A percentile compares a stretch with the other conserved stretches of the same genome.
phyloP scores from a whole-genome alignment of 2,329 filamentous ascomycete species.

The Apiospora marii region DNA sequence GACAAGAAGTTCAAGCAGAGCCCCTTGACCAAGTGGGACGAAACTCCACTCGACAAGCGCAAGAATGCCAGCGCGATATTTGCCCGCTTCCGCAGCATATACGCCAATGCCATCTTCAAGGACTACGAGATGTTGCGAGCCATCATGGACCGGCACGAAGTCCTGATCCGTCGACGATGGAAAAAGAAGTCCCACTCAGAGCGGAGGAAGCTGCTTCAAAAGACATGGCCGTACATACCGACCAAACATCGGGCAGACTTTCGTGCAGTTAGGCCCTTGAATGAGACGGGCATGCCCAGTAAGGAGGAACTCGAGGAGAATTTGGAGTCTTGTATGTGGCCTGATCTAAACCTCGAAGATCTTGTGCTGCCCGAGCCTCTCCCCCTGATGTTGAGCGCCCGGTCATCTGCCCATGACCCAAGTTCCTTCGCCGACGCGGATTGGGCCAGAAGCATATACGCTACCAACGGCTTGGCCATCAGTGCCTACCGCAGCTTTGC shows the following conservation, averaged over 20 bases:
- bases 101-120: slow-evolving; percentile 9
- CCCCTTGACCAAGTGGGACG: neutral
- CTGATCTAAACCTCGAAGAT: neutral
- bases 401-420: neutral
- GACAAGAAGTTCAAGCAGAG: neutral
- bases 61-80: neutral
- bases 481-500: neutral
- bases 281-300: neutral
- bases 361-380: neutral
- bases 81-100: neutral
- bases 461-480: neutral
- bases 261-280: neutral
- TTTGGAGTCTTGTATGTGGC: neutral
- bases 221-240: neutral
- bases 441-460: neutral
- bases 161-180: neutral
- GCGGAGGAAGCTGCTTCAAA: neutral
- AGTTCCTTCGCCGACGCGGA: neutral
- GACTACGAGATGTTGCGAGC: neutral
- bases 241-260: neutral
- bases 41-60: neutral
- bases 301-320: neutral
- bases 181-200: neutral
- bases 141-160: slow-evolving; percentile 5
- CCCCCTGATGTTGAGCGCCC: neutral